A percentile compares a stretch with the other conserved stretches of the same genome.
These are phyloP conservation scores for Periconia sp. DNA, from an alignment of 2,329 filamentous ascomycete species.

Conservation along the genomic window DNA sequence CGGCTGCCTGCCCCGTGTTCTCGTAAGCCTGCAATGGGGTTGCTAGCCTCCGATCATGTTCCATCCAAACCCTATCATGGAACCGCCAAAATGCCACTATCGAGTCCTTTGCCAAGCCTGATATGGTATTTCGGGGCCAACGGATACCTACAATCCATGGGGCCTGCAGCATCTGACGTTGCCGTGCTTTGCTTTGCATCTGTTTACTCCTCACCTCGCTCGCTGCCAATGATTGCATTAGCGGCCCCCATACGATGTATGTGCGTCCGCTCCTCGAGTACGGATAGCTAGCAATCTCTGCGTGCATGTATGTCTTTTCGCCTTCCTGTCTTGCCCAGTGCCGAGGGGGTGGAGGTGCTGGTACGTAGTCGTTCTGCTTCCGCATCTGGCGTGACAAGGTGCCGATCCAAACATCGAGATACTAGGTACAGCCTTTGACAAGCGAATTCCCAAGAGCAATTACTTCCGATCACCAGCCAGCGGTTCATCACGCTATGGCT, in stretches of 20 bases:
- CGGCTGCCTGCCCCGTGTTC: constrained; percentile 28
- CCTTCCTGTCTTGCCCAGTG: constrained; percentile 19
- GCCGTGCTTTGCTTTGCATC: constrained; percentile 30
- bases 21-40: constrained; percentile 18
- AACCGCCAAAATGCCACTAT: neutral
- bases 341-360: constrained; percentile 24
- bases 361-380: constrained; percentile 37
- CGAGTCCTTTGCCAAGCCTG: constrained; percentile 30
- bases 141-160: constrained; percentile 23
- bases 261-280: constrained; percentile 23
- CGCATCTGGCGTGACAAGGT: constrained; percentile 31
- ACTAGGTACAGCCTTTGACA: constrained; percentile 30
- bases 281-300: constrained; percentile 14
- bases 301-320: constrained; percentile 18
- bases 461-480: constrained; percentile 34
- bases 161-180: constrained; percentile 37
- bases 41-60: constrained; percentile 33
- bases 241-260: constrained; percentile 22
- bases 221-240: constrained; percentile 33
- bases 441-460: constrained; percentile 29
- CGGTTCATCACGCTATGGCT: constrained; percentile 40
- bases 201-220: constrained; percentile 27
- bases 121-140: constrained; percentile 22
- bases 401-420: constrained; percentile 37
- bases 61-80: constrained; percentile 17